Evolutionary conservation across 2,329 filamentous ascomycete species (phyloP).

Genomic region (Penicillium griseofulvum): DNA sequence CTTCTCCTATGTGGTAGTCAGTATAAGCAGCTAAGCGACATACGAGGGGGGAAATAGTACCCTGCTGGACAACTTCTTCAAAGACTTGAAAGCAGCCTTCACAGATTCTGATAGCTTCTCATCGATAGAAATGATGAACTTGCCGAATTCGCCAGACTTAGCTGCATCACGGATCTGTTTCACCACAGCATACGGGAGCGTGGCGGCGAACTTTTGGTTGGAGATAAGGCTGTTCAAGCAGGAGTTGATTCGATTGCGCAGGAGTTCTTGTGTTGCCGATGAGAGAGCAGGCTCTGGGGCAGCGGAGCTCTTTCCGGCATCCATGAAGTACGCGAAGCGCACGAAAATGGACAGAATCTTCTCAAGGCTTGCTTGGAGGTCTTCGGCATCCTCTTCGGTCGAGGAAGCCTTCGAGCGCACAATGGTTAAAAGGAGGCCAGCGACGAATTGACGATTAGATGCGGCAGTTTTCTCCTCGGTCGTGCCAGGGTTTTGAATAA

Average conservation of each 20-base stretch:
- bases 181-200: conserved; percentile 42
- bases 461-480: conserved; percentile 48
- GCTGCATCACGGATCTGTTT: conserved; percentile 40
- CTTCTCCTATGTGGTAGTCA: conserved; percentile 49
- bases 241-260: conserved; percentile 56
- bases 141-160: conserved; percentile 36
- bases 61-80: conserved; percentile 40
- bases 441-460: conserved; percentile 48
- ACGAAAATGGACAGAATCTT: conserved; percentile 48
- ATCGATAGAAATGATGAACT: conserved; percentile 51
- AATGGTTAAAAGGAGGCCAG: conserved; percentile 53
- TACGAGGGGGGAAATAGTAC: conserved; percentile 17
- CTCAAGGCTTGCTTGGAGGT: conserved; percentile 44
- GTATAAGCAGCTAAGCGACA: not conserved
- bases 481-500: conserved; percentile 48
- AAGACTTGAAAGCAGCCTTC: conserved; percentile 42
- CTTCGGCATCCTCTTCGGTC: conserved; percentile 30
- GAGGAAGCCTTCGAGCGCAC: conserved; percentile 43
- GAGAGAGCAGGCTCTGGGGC: conserved; percentile 47
- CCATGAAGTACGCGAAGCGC: conserved; percentile 51
- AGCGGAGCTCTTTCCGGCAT: conserved; percentile 30
- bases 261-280: conserved; percentile 49
- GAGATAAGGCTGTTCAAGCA: conserved; percentile 53
- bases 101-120: conserved; percentile 44
- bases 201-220: conserved; percentile 37